phyloP scores from a whole-genome alignment of 345 rosid genomes.

The Cardamine chenopodiifolia region DNA sequence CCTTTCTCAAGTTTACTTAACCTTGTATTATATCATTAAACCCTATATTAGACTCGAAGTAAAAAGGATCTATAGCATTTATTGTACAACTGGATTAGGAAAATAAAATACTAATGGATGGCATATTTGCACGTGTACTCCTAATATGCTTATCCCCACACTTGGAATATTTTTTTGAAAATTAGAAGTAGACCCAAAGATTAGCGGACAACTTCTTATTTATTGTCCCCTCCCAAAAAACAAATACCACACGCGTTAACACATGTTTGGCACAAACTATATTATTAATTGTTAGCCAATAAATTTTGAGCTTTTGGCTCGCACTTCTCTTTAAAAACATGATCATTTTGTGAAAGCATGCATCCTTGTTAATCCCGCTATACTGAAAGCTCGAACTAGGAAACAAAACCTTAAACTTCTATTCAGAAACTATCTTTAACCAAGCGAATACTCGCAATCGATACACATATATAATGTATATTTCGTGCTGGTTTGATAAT shows the following conservation, averaged over 20 bases:
- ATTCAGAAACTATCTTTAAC: background rate
- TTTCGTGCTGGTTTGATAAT: background rate
- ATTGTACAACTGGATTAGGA: conserved; percentile 22
- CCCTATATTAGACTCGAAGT: conserved; percentile 19
- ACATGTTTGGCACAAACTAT: conserved; percentile 5
- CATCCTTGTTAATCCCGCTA: conserved; percentile 5
- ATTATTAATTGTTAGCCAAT: conserved; percentile 15
- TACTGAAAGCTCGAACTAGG: background rate
- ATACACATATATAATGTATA: background rate
- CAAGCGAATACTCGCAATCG: background rate
- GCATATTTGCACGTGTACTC: conserved; percentile 44
- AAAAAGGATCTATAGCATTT: conserved; percentile 11
- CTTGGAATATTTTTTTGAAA: background rate
- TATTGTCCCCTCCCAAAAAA: conserved; percentile 41
- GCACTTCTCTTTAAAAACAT: conserved; percentile 13
- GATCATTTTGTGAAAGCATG: background rate
- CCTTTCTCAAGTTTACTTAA: conserved; percentile 40
- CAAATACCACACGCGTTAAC: conserved; percentile 23
- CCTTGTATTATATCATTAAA: conserved; percentile 28
- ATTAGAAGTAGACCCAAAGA: conserved; percentile 30
- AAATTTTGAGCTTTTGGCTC: background rate
- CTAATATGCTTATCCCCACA: conserved; percentile 22
- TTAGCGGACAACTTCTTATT: conserved; percentile 31
- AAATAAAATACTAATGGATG: background rate
- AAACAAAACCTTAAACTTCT: background rate